Percentiles rank a stretch among this genome's conserved stretches.
Conservation (phyloP, 352 stramenopile genomes). For the Blastocystis sp. region DNA sequence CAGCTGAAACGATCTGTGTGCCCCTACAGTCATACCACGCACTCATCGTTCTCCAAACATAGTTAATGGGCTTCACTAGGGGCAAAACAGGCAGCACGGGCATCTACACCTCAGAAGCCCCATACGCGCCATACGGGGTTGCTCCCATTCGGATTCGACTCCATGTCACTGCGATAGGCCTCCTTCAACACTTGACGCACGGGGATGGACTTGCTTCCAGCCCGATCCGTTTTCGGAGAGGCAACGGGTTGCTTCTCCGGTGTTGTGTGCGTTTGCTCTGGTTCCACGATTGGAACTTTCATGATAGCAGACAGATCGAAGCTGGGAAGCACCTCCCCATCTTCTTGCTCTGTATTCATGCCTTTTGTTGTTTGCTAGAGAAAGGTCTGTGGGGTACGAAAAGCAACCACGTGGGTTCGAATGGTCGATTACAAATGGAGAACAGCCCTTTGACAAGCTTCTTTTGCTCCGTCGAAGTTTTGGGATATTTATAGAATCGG, state of each 20-base stretch:
- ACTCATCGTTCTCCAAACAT: neutral
- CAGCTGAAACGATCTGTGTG: neutral
- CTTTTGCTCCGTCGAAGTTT: no score
- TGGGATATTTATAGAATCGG: no score
- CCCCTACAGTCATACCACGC: slow-evolving; percentile 1
- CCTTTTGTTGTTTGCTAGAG: slow-evolving; percentile 2
- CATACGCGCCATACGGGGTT: neutral
- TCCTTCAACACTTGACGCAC: neutral
- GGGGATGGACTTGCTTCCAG: neutral
- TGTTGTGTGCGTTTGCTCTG: neutral
- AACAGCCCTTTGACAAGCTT: no score
- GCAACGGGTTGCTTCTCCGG: neutral
- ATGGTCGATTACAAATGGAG: no score
- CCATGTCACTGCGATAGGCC: neutral
- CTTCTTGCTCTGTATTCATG: slow-evolving; percentile 64
- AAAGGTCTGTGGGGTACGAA: no score
- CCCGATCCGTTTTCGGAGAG: neutral
- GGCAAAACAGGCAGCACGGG: slow-evolving; percentile 9
- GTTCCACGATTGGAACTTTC: neutral
- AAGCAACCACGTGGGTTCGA: no score
- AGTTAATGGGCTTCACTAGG: neutral
- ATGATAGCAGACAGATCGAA: slow-evolving; percentile 20
- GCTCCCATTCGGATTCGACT: neutral
- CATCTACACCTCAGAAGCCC: neutral
- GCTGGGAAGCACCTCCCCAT: slow-evolving; percentile 39